These are phyloP conservation scores for Ormosia semicastrata DNA, from an alignment of 306 rosid species.

Conservation along the genomic window DNA sequence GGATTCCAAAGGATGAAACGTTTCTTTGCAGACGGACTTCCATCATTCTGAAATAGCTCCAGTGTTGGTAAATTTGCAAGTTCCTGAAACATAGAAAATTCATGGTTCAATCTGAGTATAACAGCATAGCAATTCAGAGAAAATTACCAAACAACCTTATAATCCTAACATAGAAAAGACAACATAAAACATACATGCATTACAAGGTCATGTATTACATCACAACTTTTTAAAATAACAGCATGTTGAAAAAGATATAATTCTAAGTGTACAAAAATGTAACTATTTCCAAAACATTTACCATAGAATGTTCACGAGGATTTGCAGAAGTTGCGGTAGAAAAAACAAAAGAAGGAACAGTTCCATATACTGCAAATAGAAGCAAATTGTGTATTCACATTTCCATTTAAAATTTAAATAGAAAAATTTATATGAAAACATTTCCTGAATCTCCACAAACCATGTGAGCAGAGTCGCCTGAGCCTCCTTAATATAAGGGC, in stretches of 20 bases:
- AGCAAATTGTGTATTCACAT: slow-evolving; percentile 17
- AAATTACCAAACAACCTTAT: slow-evolving; percentile 5
- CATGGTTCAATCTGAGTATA: not conserved
- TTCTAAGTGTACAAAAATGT: slow-evolving; percentile 6
- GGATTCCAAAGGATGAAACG: slow-evolving; percentile 94
- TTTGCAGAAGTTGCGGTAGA: slow-evolving; percentile 95
- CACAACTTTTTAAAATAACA: not conserved
- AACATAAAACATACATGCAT: not conserved
- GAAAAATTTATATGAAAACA: slow-evolving; percentile 16
- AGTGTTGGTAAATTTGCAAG: slow-evolving; percentile 75
- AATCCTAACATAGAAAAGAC: slow-evolving; percentile 1
- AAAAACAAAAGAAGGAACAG: slow-evolving; percentile 84
- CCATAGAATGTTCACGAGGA: slow-evolving; percentile 88
- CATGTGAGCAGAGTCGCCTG: slow-evolving; percentile 74
- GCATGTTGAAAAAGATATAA: not conserved
- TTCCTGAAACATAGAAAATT: slow-evolving; percentile 53
- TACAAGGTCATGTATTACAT: slow-evolving; percentile 1
- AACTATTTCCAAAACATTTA: slow-evolving; percentile 36
- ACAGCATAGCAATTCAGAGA: not conserved
- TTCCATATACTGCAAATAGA: slow-evolving; percentile 80
- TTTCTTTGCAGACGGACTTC: slow-evolving; percentile 91
- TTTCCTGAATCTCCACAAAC: slow-evolving; percentile 41
- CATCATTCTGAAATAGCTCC: slow-evolving; percentile 88
- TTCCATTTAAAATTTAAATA: slow-evolving; percentile 23
- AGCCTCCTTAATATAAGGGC: slow-evolving; percentile 84